Evolutionary conservation across 2,329 filamentous ascomycete genomes (phyloP).

Genomic region (Aspergillus piperis): DNA sequence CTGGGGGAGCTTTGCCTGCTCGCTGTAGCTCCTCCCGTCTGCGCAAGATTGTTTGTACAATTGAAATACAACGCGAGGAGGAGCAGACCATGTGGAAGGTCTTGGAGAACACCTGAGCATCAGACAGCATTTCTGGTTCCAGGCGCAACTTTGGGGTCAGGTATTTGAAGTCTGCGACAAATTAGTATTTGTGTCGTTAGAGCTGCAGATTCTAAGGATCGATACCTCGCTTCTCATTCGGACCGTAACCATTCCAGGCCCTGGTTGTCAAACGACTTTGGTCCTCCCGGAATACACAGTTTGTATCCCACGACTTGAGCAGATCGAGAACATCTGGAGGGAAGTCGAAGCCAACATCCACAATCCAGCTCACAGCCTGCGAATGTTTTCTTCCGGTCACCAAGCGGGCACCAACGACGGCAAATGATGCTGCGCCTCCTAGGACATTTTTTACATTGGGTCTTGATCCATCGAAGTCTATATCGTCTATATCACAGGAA

Average conservation of each 20-base stretch:
- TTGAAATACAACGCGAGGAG: conserved; percentile 71
- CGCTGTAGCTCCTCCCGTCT: conserved; percentile 45
- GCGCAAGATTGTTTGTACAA: conserved; percentile 70
- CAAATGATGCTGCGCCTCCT: conserved; percentile 87
- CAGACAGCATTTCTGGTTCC: conserved; percentile 69
- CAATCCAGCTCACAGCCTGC: conserved; percentile 78
- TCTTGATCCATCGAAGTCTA: conserved; percentile 74
- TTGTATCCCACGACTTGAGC: conserved; percentile 75
- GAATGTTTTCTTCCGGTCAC: conserved; percentile 72
- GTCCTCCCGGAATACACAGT: conserved; percentile 68
- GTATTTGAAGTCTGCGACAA: conserved; percentile 73
- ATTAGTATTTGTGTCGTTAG: background rate
- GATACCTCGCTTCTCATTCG: conserved; percentile 60
- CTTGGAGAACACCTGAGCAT: conserved; percentile 66
- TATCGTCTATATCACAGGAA: conserved; percentile 67
- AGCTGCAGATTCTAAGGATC: background rate
- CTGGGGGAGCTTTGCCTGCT: conserved; percentile 29
- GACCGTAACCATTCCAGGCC: conserved; percentile 88
- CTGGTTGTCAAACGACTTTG: conserved; percentile 74
- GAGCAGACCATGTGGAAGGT: conserved; percentile 89
- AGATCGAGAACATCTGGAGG: conserved; percentile 63
- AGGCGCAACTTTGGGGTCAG: conserved; percentile 82
- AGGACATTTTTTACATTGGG: conserved; percentile 72
- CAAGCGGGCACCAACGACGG: conserved; percentile 83
- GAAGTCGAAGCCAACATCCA: conserved; percentile 88